Base-by-base conservation (phyloP, 2,329 filamentous ascomycete species). In the Venturia oleaginea region DNA sequence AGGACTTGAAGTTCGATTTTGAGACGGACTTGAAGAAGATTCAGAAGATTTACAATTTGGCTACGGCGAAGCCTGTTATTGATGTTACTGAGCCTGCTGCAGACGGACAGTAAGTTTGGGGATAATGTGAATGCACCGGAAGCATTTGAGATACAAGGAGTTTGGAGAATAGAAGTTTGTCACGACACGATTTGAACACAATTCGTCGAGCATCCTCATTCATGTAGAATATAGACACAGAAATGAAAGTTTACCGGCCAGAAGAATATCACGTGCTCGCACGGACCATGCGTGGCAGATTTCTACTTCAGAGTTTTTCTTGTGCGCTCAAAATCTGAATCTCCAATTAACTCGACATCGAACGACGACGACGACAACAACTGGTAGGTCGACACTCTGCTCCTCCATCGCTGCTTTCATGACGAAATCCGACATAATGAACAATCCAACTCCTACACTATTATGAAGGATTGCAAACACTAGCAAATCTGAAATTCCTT, bases 1-100 rank as follows among this genome's bases (percentile, higher is more conserved):
- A 83, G 73, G 85, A 88, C 71, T 76, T 88, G 66, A 79, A 87
- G 71, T 78, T 88, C 68, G 81, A 87, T 70, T 85, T 86, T 68
- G 80, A 85, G 75, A 73, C 76, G 15, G 80, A 81, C 73, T 75
- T 88, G 55, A 74, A 73, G 63, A 79, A 81, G 66, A 83, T 87
- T 63, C 83, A 86, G 78, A 87, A 86, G 80, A 84, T 87, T 70
- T 87, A 87, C 74, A 83, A 86, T n/a, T 37, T 64, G 42, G 61
- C 61, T 48, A 57, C 51, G 15, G 51, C 27, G 19, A 57, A 57
- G 30, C 51, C 51, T 34, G 30, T 34, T 30, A 34, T 57, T 15
- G 19, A 57, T 4, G 30, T 34, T 8, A 34, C 27, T 22, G 51
- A 57, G 15, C 51, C 51, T 17, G 51, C 51, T 57, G 51, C 51